These are phyloP conservation scores for Gloeopeniophorella convolvens DNA, from an alignment of 768 basidiomycete species.

Conservation along the genomic window DNA sequence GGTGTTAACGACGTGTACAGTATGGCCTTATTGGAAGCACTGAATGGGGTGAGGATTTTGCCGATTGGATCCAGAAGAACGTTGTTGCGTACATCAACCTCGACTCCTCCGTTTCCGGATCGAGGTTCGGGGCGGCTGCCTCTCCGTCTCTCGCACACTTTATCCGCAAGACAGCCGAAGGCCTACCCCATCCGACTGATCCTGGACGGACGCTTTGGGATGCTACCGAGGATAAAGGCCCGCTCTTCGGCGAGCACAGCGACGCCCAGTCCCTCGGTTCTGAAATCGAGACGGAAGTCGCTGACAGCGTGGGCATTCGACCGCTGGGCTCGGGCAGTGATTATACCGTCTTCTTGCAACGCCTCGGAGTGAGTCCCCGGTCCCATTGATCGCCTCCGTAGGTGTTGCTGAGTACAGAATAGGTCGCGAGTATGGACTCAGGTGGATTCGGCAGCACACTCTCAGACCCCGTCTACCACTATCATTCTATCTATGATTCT, in stretches of 20 bases:
- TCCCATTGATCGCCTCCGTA: slow-evolving; percentile 2
- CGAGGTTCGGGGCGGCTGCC: slow-evolving; percentile 47
- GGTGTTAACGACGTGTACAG: slow-evolving; percentile 23
- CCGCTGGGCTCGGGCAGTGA: slow-evolving; percentile 87
- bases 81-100: slow-evolving; percentile 87
- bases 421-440: slow-evolving; percentile 32
- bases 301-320: slow-evolving; percentile 36
- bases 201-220: slow-evolving; percentile 71
- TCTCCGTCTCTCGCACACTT: slow-evolving; percentile 84
- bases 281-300: slow-evolving; percentile 33
- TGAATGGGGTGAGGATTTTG: slow-evolving; percentile 92
- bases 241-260: slow-evolving; percentile 38
- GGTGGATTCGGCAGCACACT: slow-evolving; percentile 32
- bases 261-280: slow-evolving; percentile 39
- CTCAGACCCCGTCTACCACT: slow-evolving; percentile 51
- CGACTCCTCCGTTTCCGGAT: slow-evolving; percentile 60
- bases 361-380: slow-evolving; percentile 48
- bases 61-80: slow-evolving; percentile 69
- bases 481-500: slow-evolving; percentile 54
- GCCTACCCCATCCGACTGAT: slow-evolving; percentile 68
- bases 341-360: slow-evolving; percentile 87
- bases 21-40: slow-evolving; percentile 78
- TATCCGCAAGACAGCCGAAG: slow-evolving; percentile 57
- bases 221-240: slow-evolving; percentile 54
- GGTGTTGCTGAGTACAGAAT: slow-evolving; percentile 30